These are phyloP conservation scores for Thermothielavioides terrestris DNA, from an alignment of 495 filamentous ascomycete genomes.

Conservation along the genomic window DNA sequence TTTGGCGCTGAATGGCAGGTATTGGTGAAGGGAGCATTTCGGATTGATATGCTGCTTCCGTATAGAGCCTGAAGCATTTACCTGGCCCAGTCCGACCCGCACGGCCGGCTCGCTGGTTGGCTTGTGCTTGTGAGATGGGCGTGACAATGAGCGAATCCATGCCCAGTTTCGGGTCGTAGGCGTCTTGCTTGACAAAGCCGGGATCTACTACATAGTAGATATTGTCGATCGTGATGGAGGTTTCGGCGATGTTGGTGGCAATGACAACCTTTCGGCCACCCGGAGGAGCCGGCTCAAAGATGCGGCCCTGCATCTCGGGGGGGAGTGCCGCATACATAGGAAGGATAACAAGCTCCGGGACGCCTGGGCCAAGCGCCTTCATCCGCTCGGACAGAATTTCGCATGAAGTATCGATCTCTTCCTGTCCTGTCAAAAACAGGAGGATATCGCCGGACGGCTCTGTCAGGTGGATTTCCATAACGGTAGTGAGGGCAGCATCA, in stretches of 20 bases:
- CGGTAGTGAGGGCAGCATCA: not conserved
- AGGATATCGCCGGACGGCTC: not conserved
- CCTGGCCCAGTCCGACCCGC: not conserved
- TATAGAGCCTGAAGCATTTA: not conserved
- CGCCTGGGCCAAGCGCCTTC: too few species aligned
- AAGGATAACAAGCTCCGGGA: too few species aligned
- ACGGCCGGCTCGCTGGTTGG: not conserved
- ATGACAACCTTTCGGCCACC: not conserved
- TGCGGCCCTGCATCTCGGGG: not conserved
- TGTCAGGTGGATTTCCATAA: not conserved
- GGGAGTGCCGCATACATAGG: too few species aligned
- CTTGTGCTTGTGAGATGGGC: not conserved
- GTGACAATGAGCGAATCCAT: not conserved
- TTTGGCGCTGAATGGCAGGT: not conserved
- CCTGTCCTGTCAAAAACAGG: not conserved
- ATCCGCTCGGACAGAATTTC: not conserved
- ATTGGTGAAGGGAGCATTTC: not conserved
- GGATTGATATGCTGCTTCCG: not conserved
- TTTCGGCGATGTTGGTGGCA: not conserved
- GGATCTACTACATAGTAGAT: not conserved
- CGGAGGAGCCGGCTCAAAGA: not conserved
- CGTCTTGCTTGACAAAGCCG: not conserved
- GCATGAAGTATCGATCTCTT: not conserved
- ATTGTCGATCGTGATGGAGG: not conserved
- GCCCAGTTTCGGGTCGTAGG: not conserved